Conservation (phyloP, 176 grass and related monocot genomes). For the Paspalum vaginatum region DNA sequence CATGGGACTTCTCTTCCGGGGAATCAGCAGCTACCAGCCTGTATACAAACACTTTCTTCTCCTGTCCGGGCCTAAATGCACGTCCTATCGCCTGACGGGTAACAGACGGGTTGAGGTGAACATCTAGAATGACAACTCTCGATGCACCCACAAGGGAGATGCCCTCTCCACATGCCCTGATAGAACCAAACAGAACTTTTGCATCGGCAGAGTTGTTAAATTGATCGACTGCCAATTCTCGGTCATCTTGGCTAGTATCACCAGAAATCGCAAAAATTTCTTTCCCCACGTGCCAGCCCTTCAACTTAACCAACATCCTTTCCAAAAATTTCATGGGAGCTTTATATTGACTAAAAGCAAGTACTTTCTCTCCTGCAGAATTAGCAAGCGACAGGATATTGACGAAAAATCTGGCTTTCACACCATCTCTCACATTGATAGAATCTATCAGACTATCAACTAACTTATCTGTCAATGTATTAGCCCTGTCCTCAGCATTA, state of each 20-base stretch:
- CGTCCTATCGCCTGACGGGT: conserved; percentile 96
- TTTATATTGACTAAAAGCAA: conserved; percentile 90
- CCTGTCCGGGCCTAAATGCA: conserved; percentile 81
- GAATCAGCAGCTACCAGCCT: conserved; percentile 83
- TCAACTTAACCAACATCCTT: conserved; percentile 68
- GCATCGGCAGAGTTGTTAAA: conserved; percentile 87
- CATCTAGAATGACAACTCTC: conserved; percentile 83
- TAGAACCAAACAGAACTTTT: conserved; percentile 92
- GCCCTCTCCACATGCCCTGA: conserved; percentile 95
- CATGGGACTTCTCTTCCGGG: conserved; percentile 44
- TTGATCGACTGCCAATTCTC: conserved; percentile 65
- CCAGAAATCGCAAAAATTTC: conserved; percentile 90
- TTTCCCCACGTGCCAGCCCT: conserved; percentile 79
- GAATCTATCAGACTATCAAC: conserved; percentile 61
- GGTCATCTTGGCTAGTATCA: conserved; percentile 70
- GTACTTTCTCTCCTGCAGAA: conserved; percentile 81
- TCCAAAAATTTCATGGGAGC: conserved; percentile 92
- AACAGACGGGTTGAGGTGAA: conserved; percentile 93
- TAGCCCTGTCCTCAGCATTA: conserved; percentile 58
- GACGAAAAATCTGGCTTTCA: conserved; percentile 88
- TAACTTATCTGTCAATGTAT: conserved; percentile 46
- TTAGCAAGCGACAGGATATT: conserved; percentile 75
- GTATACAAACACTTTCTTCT: conserved; percentile 86
- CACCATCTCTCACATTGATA: conserved; percentile 65
- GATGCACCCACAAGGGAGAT: conserved; percentile 93